Evolutionary conservation across 2,329 filamentous ascomycete species (phyloP), one percentile per base, ranked within the genome.

Genomic region (Esteya vermicola): DNA sequence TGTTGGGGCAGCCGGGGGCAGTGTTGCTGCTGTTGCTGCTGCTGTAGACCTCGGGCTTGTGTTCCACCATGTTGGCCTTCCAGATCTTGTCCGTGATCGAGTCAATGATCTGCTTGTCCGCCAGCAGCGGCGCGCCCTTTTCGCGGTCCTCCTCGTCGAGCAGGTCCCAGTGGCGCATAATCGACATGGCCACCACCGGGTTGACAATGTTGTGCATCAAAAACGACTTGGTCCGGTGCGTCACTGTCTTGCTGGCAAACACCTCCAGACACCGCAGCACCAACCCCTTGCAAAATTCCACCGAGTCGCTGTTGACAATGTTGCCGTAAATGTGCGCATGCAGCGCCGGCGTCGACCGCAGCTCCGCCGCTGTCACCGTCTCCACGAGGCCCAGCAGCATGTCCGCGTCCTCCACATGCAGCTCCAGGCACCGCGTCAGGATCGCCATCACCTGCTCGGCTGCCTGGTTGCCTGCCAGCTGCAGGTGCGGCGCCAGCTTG

Each of bases 161-260:
- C 44, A 64, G 67, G 57, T 75, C 70, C 70, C 85, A 91, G 43
- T 82, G 80, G 20, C 81, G 77, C 74, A 91, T 89, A 30, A 94
- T 80, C 59, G 98, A 91, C 82, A 89, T 94, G 4, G 89, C 88
- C 41, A 99, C 75, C 30, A 96, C 93, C 0, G 91, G 93, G 52
- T 96, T 98, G 48, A 95, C 84, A 25, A 98, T 72, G 56, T 94
- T 79, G 55, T 85, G 85, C 54, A 98, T 78, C 27, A 93, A 67
- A 57, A 94, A 99, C 39, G 86, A 82, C 59, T 98, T 98, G 33
- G 85, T 84, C 63, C 82, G 88, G 58, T 95, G 91, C 1, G 82
- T 78, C 12, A 80, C 83, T 34, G 68, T 74, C 53, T 81, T 85
- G 37, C 78, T 75, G 7, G 83, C 79, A 56, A 95, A 98, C 1